These are phyloP conservation scores for Elongisporangium undulatum DNA, from an alignment of 352 stramenopile species.

Conservation along the genomic window DNA sequence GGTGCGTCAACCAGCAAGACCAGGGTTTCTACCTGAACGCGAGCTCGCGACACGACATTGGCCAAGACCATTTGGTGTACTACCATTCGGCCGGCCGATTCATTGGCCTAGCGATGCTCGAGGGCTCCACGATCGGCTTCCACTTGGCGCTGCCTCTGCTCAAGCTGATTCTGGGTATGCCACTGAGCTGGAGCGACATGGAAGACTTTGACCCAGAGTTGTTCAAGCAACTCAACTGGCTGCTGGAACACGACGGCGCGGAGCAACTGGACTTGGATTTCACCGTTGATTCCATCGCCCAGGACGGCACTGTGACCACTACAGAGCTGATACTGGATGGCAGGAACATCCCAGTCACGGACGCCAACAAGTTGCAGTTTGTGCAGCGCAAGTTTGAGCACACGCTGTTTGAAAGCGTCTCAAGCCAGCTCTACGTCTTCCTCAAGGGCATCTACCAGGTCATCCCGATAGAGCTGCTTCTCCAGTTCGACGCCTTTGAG, in stretches of 20 bases:
- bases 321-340: slow-evolving; percentile 60
- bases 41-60: slow-evolving; percentile 38
- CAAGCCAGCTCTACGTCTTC: slow-evolving; percentile 82
- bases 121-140: slow-evolving; percentile 91
- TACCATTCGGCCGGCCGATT: slow-evolving; percentile 49
- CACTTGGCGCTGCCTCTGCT: slow-evolving; percentile 95
- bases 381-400: slow-evolving; percentile 93
- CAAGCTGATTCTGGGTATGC: slow-evolving; percentile 96
- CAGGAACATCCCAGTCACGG: slow-evolving; percentile 85
- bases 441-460: slow-evolving; percentile 96
- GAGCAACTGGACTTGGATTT: slow-evolving; percentile 57
- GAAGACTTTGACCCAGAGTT: slow-evolving; percentile 69
- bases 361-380: slow-evolving; percentile 95
- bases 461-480: slow-evolving; percentile 89
- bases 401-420: slow-evolving; percentile 91
- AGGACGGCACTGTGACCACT: slow-evolving; percentile 9
- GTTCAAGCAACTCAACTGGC: slow-evolving; percentile 54
- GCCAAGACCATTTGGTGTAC: slow-evolving; percentile 55
- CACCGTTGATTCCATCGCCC: slow-evolving; percentile 32
- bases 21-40: slow-evolving; percentile 63
- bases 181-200: slow-evolving; percentile 92
- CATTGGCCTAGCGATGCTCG: slow-evolving; percentile 60
- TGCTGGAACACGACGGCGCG: slow-evolving; percentile 51
- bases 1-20: slow-evolving; percentile 43
- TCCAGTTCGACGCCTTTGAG: slow-evolving; percentile 96